These are phyloP conservation scores for Lachancea quebecensis DNA, from an alignment of 805 yeast genomes.

Conservation along the genomic window DNA sequence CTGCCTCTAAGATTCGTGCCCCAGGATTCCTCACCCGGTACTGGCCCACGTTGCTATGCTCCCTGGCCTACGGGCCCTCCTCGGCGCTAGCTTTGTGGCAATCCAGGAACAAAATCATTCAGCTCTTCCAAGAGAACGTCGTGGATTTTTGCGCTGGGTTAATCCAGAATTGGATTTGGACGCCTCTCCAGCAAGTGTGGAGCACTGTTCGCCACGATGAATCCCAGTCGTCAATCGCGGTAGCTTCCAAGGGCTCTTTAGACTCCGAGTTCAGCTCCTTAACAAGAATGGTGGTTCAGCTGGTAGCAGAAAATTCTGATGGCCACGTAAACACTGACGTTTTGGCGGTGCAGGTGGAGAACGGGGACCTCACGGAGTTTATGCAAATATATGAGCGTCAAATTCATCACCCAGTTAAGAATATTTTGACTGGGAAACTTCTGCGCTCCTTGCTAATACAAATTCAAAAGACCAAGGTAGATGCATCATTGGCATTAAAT, in stretches of 20 bases:
- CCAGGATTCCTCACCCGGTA: conserved; percentile 45
- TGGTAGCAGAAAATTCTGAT: conserved; percentile 19
- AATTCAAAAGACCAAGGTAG: conserved; percentile 93
- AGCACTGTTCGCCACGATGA: conserved; percentile 83
- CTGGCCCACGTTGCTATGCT: conserved; percentile 55
- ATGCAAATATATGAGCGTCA: conserved; percentile 78
- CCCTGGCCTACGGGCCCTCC: conserved; percentile 48
- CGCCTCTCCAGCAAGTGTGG: conserved; percentile 65
- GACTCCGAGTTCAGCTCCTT: conserved; percentile 72
- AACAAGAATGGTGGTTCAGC: conserved; percentile 78
- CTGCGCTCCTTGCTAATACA: conserved; percentile 77
- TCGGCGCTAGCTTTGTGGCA: conserved; percentile 38
- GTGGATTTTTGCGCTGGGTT: conserved; percentile 62
- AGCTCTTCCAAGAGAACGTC: conserved; percentile 53
- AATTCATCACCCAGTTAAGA: conserved; percentile 59
- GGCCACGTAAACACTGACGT: conserved; percentile 17
- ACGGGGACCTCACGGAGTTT: conserved; percentile 74
- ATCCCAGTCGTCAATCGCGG: conserved; percentile 53
- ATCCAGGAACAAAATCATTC: conserved; percentile 45
- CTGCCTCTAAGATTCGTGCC: conserved; percentile 10
- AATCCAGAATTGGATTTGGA: conserved; percentile 74
- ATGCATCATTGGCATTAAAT: conserved; percentile 79
- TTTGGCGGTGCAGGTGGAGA: conserved; percentile 41
- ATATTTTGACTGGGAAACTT: conserved; percentile 58
- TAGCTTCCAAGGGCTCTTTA: conserved; percentile 72